Conservation (phyloP, 192 early-diverging fungal genomes). For the Ramicandelaber brevisporus region DNA sequence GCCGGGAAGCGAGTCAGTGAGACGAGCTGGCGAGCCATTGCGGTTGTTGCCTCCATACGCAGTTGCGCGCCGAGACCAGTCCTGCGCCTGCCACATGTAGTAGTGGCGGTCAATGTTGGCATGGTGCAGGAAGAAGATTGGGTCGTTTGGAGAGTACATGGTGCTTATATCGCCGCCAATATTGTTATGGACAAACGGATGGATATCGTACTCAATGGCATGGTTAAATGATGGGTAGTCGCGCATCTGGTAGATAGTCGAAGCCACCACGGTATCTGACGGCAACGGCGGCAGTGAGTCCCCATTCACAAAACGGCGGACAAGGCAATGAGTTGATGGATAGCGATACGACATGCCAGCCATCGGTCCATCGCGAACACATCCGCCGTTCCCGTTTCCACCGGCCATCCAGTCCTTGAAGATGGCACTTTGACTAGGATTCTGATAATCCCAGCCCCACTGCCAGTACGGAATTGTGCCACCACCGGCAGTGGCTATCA, state of each 20-base stretch:
- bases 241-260: conserved; percentile 11
- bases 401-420: conserved; percentile 15
- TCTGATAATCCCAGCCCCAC: conserved; percentile 17
- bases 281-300: conserved; percentile 15
- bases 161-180: conserved; percentile 21
- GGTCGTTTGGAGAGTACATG: conserved; percentile 18
- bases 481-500: conserved; percentile 17
- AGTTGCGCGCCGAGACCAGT: no score
- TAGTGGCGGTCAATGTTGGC: conserved; percentile 20
- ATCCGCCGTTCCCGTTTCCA: conserved; percentile 15
- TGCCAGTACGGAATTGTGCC: conserved; percentile 23
- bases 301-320: conserved; percentile 18
- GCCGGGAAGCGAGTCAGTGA: background rate
- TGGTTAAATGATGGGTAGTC: conserved; percentile 15
- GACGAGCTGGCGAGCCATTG: background rate
- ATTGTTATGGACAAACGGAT: conserved; percentile 16
- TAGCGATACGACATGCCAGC: conserved; percentile 11
- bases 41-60: conserved; percentile 1
- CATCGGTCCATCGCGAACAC: conserved; percentile 12
- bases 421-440: conserved; percentile 8
- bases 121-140: conserved; percentile 22
- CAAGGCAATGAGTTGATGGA: conserved; percentile 11
- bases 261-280: conserved; percentile 14
- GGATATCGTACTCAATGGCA: conserved; percentile 16
- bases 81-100: conserved; percentile 17